Conservation (phyloP, 305 asterid species). For the Fraxinus baroniana region DNA sequence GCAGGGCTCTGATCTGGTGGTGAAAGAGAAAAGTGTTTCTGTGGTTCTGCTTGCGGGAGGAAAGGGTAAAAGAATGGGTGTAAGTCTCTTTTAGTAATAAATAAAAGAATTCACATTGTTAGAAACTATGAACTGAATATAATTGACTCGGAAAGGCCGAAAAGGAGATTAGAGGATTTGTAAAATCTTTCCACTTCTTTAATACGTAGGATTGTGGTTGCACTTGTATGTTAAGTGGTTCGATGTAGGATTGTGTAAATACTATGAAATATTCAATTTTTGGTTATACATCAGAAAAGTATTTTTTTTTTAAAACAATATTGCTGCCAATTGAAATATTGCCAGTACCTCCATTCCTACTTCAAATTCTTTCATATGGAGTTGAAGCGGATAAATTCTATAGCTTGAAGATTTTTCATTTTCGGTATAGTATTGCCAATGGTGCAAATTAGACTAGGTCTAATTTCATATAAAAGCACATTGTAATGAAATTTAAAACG, state of each 20-base stretch:
- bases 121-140: neutral
- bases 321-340: neutral
- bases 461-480: neutral
- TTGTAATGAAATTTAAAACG: neutral
- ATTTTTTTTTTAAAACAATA: neutral
- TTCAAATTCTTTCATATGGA: neutral
- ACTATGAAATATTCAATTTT: neutral
- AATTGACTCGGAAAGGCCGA: neutral
- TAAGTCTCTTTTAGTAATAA: slow-evolving; percentile 32
- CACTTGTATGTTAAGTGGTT: slow-evolving; percentile 2
- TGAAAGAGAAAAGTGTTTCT: slow-evolving; percentile 73
- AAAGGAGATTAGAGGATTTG: neutral
- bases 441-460: neutral
- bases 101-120: neutral
- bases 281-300: neutral
- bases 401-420: neutral
- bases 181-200: neutral
- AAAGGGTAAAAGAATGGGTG: slow-evolving; percentile 95
- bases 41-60: slow-evolving; percentile 96
- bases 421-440: neutral
- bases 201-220: neutral
- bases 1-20: slow-evolving; percentile 44
- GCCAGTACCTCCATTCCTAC: neutral
- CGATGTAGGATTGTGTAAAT: neutral
- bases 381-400: neutral